Evolutionary conservation across 2,329 filamentous ascomycete species (phyloP), one percentile per base, ranked within the genome.

Genomic region (Capronia americana): DNA sequence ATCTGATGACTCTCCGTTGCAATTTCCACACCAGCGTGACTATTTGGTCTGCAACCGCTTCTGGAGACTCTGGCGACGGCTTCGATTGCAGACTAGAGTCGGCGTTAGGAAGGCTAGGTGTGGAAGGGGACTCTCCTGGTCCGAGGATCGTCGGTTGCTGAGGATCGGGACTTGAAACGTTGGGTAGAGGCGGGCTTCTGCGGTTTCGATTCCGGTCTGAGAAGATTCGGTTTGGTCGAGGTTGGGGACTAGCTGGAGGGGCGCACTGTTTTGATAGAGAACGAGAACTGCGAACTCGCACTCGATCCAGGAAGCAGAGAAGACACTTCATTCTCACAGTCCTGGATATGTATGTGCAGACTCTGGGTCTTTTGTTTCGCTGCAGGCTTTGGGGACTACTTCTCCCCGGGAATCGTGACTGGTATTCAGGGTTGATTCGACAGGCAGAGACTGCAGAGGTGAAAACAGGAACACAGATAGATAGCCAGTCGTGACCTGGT

Each of bases 1-100:
- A 53, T 28, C 26, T 53, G 20, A 53, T 53, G 23, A 53, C 48
- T 28, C 10, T 26, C n/a, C 23, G 48, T 28, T 53, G 48, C 48
- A 53, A 17, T 17, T 28, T 23, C 23, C 23, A 28, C 11, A 53
- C 48, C 14, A 53, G 48, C 20, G 6, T n/a, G 26, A 26, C 48
- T 23, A 53, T 12, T 28, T 26, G 23, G 26, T 53, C 48, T 12
- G 11, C 23, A 26, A 14, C 6, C 12, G 48, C 48, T 26, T 53
- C 23, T 53, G 48, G 48, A 28, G 14, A 53, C 11, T 53, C 48
- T 6, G 48, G 48, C 14, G 48, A 53, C 11, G 48, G 48, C 14
- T 23, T 24, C 20, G 48, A 53, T 28, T 53, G 48, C 48, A 53
- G 48, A 24, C 14, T 28, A 14, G 48, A 23, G 10, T 53, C 20